Base-by-base conservation (phyloP, 495 filamentous ascomycete genomes). In the Talaromyces proteolyticus region DNA sequence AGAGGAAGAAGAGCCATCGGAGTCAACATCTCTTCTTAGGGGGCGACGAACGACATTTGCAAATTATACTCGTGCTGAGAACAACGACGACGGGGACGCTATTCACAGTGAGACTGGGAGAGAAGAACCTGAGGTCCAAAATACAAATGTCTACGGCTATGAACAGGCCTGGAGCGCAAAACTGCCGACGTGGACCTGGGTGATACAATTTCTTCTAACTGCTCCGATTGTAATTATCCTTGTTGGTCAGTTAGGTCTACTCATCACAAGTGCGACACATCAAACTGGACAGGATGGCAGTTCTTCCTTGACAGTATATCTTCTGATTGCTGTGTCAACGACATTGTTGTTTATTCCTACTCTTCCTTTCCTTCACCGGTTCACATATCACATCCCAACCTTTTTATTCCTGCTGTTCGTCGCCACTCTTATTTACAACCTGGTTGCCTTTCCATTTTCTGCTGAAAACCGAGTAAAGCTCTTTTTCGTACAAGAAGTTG, bases 371-470 rank as follows among this genome's bases (percentile, higher is more conserved):
- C 77, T 95, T 18, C 92, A 97, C 64, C 86, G 92, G 24, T 81
- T 88, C 56, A 89, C 84, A 10, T 86, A 86, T 57, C 88, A 94
- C 51, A 70, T 97, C 26, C 91, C 93, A 3, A 62, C 84, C 0
- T 81, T 92, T 54, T 60, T 96, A 18, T 73, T 95, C 42, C 62
- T 85, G 7, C 69, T 96, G 23, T 87, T 90, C 52, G 53, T 80
- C 37, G 87, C 77, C 22, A 95, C 91, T 11, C 63, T 91, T 24
- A 80, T 92, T 57, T 97, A 94, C 73, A 95, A 93, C 61, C 79
- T 96, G 10, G 67, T 74, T 19, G 91, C 88, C 5, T 95, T 95
- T 65, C 93, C 93, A 1, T 97, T 96, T 70, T 89, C 89, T 1
- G 70, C 75, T 23, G 71, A 81, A 37, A 87, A 79, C 55, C 78